phyloP scores from a whole-genome alignment of 1,284 basidiomycete genomes.

The Exobasidium cylindrosporum region DNA sequence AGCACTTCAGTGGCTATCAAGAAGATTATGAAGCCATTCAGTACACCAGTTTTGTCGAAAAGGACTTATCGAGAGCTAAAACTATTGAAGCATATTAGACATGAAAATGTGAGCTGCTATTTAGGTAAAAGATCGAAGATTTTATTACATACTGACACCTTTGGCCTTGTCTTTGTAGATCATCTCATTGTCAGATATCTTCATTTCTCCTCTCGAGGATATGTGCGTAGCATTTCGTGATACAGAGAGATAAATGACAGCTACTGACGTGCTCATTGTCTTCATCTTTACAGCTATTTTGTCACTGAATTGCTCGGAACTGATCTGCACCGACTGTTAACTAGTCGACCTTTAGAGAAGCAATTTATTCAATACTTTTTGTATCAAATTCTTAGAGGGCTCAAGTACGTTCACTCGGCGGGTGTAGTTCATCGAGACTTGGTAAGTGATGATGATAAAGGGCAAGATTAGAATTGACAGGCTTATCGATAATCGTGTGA shows the following conservation, averaged over 20 bases:
- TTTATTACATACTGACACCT: neutral
- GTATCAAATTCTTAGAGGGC: constrained; percentile 94
- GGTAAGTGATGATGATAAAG: constrained; percentile 17
- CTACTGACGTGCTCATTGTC: too few relatives aligned
- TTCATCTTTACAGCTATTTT: constrained; percentile 70
- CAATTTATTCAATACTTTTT: constrained; percentile 99
- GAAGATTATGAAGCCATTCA: constrained; percentile 99
- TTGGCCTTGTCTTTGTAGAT: constrained; percentile 67
- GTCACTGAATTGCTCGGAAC: constrained; percentile 99
- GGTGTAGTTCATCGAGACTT: constrained; percentile 94
- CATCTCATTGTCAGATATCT: constrained; percentile 96
- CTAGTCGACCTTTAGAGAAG: constrained; percentile 94
- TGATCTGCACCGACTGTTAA: constrained; percentile 93
- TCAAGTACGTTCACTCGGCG: constrained; percentile 99
- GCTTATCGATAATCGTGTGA: too few relatives aligned
- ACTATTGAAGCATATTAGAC: constrained; percentile 95
- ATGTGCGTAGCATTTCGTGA: constrained; percentile 22
- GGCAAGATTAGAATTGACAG: neutral
- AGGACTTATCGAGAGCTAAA: constrained; percentile 97
- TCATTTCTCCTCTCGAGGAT: constrained; percentile 97
- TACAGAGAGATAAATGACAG: neutral
- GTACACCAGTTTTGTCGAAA: constrained; percentile 95
- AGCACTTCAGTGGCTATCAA: constrained; percentile 93
- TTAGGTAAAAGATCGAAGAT: neutral
- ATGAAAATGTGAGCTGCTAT: constrained; percentile 79